Conservation (phyloP, 1,284 basidiomycete genomes). For the Puccinia brachypodii region DNA sequence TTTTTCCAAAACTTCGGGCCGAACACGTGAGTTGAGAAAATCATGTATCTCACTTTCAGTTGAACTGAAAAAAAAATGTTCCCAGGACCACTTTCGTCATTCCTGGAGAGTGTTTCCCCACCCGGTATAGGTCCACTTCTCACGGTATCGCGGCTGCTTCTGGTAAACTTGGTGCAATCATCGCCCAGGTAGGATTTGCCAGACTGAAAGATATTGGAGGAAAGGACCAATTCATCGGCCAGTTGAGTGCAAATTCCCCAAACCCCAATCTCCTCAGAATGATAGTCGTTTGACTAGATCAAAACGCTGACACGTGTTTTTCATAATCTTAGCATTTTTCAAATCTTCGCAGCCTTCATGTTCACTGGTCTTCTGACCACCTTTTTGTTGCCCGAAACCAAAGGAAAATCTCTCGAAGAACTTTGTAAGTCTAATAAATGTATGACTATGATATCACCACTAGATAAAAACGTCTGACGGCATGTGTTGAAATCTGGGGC, state of each 20-base stretch:
- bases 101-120: constrained; percentile 41
- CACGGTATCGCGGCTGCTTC: constrained; percentile 81
- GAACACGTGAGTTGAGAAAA: not conserved
- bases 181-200: constrained; percentile 66
- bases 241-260: constrained; percentile 3
- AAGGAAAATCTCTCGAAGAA: constrained; percentile 39
- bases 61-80: not conserved
- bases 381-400: constrained; percentile 38
- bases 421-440: constrained; percentile 23
- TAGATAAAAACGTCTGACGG: not conserved
- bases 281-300: not conserved
- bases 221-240: constrained; percentile 35
- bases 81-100: constrained; percentile 37
- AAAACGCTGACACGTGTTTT: not conserved
- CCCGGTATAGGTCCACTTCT: constrained; percentile 70
- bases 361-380: constrained; percentile 29
- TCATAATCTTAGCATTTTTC: constrained; percentile 14
- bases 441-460: not conserved
- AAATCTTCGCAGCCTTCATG: constrained; percentile 41
- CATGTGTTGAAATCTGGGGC: not conserved
- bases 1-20: constrained; percentile 60
- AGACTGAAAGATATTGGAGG: constrained; percentile 42
- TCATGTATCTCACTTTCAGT: not conserved
- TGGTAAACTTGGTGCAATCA: constrained; percentile 74
- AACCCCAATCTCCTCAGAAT: not conserved